These are phyloP conservation scores for Neurospora sp. DNA, from an alignment of 495 filamentous ascomycete genomes.

Conservation along the genomic window DNA sequence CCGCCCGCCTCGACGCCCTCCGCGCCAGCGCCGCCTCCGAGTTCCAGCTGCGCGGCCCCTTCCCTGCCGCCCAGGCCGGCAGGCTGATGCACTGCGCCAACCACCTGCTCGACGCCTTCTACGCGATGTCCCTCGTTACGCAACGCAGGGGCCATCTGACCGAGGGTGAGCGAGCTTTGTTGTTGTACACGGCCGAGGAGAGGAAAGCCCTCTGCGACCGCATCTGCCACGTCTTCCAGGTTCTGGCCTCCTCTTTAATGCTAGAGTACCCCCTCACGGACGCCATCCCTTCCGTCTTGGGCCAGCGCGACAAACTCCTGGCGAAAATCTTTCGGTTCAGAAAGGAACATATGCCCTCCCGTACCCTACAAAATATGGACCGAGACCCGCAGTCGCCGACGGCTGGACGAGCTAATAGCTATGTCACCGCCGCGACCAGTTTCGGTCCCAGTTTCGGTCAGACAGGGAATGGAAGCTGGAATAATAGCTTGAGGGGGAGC, in stretches of 20 bases:
- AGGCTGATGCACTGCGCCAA: slow-evolving; percentile 69
- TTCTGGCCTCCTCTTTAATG: slow-evolving; percentile 85
- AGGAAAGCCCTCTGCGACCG: slow-evolving; percentile 67
- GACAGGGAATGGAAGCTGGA: neutral
- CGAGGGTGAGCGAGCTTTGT: slow-evolving; percentile 66
- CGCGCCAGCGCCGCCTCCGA: slow-evolving; percentile 66
- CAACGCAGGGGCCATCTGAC: slow-evolving; percentile 66
- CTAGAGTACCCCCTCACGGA: slow-evolving; percentile 88
- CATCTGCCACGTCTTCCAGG: slow-evolving; percentile 89
- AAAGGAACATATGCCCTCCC: slow-evolving; percentile 46
- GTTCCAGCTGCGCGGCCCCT: slow-evolving; percentile 75
- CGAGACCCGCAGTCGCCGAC: slow-evolving; percentile 6
- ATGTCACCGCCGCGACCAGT: neutral
- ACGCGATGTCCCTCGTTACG: slow-evolving; percentile 91
- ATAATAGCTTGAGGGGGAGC: neutral
- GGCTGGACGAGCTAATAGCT: slow-evolving; percentile 5
- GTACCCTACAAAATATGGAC: neutral
- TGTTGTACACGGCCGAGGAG: slow-evolving; percentile 73
- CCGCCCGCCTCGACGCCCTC: slow-evolving; percentile 60
- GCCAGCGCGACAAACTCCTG: slow-evolving; percentile 73
- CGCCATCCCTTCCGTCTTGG: slow-evolving; percentile 69
- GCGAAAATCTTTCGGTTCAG: slow-evolving; percentile 82
- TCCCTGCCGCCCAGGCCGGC: slow-evolving; percentile 57
- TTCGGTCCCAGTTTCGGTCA: slow-evolving; percentile 5
- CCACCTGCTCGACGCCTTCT: slow-evolving; percentile 80